phyloP scores from a whole-genome alignment of 2,329 filamentous ascomycete species.

The Pseudogymnoascus sp. region DNA sequence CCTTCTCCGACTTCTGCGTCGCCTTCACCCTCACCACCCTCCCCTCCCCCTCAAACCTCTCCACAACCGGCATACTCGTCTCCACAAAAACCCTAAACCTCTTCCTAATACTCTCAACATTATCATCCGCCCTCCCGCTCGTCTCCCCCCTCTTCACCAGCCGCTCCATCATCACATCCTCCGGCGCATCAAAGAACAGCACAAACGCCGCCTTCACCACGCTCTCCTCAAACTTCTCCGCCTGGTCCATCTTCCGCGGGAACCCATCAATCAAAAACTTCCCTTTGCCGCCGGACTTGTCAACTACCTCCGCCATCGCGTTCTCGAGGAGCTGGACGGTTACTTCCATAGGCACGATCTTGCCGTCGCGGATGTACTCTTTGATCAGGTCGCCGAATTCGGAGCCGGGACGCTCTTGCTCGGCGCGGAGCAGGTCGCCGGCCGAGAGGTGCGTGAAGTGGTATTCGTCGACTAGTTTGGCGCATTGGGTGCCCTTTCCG shows the following conservation, averaged over 20 bases:
- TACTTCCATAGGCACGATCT: slow-evolving; percentile 98
- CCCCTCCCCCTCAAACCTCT: slow-evolving; percentile 68
- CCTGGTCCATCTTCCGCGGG: slow-evolving; percentile 96
- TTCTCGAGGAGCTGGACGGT: slow-evolving; percentile 91
- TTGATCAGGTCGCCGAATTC: slow-evolving; percentile 91
- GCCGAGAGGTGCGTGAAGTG: slow-evolving; percentile 90
- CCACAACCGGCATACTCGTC: slow-evolving; percentile 94
- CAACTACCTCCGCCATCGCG: slow-evolving; percentile 69
- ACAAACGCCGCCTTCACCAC: slow-evolving; percentile 81
- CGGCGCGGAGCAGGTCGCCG: slow-evolving; percentile 85
- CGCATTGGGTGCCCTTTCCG: slow-evolving; percentile 94
- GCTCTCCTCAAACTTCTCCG: slow-evolving; percentile 80
- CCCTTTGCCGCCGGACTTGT: slow-evolving; percentile 44
- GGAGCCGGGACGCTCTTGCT: slow-evolving; percentile 78
- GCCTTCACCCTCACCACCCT: slow-evolving; percentile 77
- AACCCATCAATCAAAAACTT: slow-evolving; percentile 79
- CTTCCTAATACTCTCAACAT: slow-evolving; percentile 92
- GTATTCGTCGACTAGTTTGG: slow-evolving; percentile 77
- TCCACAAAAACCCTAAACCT: slow-evolving; percentile 89
- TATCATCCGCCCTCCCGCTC: slow-evolving; percentile 84
- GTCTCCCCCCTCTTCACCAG: slow-evolving; percentile 88
- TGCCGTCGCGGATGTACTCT: slow-evolving; percentile 85
- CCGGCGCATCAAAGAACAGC: slow-evolving; percentile 89
- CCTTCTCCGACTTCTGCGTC: slow-evolving; percentile 55
- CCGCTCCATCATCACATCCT: slow-evolving; percentile 76